These are phyloP conservation scores for Bipolaris bicolor DNA, from an alignment of 2,329 filamentous ascomycete species.

Conservation along the genomic window DNA sequence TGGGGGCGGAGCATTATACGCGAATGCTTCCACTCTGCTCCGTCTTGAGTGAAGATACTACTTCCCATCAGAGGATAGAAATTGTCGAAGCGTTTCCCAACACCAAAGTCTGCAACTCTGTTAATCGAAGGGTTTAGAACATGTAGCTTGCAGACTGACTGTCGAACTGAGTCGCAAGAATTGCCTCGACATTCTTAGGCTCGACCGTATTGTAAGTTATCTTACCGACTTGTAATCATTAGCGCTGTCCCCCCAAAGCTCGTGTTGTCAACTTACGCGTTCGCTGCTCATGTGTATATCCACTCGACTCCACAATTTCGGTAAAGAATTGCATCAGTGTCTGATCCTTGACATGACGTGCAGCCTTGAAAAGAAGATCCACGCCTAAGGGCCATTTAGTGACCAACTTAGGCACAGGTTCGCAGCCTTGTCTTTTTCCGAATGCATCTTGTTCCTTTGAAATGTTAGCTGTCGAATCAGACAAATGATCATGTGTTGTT, in stretches of 20 bases:
- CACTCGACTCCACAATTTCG: not conserved
- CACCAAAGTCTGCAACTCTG: slow-evolving; percentile 8
- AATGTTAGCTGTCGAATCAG: not conserved
- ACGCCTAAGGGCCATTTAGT: not conserved
- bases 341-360: not conserved
- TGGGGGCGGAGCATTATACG: slow-evolving; percentile 43
- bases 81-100: slow-evolving; percentile 3
- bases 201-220: not conserved
- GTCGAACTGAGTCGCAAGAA: not conserved
- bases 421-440: not conserved
- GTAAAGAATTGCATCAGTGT: not conserved
- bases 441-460: not conserved
- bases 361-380: not conserved
- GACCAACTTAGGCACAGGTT: not conserved
- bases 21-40: slow-evolving; percentile 35
- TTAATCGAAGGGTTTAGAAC: not conserved
- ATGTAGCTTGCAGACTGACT: not conserved
- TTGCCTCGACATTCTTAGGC: not conserved
- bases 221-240: not conserved
- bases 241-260: not conserved
- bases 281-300: not conserved
- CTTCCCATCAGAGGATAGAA: slow-evolving; percentile 20
- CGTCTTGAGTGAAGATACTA: slow-evolving; percentile 29
- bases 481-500: not conserved
- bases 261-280: not conserved